phyloP scores from a whole-genome alignment of 495 filamentous ascomycete species.

The Hyphodiscus hymeniophilus region DNA sequence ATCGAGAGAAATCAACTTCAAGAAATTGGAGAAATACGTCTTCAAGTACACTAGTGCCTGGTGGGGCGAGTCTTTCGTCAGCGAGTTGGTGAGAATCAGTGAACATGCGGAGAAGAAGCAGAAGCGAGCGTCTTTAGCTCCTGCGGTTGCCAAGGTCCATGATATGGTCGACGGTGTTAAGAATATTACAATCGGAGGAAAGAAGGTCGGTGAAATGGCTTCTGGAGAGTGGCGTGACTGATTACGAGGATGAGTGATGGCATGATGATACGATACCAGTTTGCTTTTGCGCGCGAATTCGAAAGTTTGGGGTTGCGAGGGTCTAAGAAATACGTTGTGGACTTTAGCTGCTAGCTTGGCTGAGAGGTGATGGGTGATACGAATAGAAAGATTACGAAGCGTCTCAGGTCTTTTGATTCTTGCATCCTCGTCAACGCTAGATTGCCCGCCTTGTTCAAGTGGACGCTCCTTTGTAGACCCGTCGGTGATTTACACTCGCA shows the following conservation, averaged over 20 bases:
- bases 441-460: too few relatives aligned
- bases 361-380: too few relatives aligned
- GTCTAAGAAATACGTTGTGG: too few relatives aligned
- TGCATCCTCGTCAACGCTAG: too few relatives aligned
- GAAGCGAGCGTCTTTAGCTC: conserved; percentile 7
- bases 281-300: background rate
- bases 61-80: conserved; percentile 94
- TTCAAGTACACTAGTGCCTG: conserved; percentile 91
- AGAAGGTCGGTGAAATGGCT: background rate
- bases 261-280: conserved; percentile 1
- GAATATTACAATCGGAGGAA: background rate
- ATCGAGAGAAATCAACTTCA: conserved; percentile 71
- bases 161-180: conserved; percentile 5
- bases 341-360: too few relatives aligned
- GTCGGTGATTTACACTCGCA: too few relatives aligned
- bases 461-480: too few relatives aligned
- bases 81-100: conserved; percentile 68
- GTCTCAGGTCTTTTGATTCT: too few relatives aligned
- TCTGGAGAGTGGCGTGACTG: background rate
- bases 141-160: conserved; percentile 1
- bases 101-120: conserved; percentile 40
- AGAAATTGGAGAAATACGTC: conserved; percentile 75
- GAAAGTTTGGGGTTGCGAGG: background rate
- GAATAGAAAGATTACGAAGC: too few relatives aligned
- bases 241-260: background rate